These are phyloP conservation scores for Lactifluus pinguis DNA, from an alignment of 768 basidiomycete species.

Conservation along the genomic window DNA sequence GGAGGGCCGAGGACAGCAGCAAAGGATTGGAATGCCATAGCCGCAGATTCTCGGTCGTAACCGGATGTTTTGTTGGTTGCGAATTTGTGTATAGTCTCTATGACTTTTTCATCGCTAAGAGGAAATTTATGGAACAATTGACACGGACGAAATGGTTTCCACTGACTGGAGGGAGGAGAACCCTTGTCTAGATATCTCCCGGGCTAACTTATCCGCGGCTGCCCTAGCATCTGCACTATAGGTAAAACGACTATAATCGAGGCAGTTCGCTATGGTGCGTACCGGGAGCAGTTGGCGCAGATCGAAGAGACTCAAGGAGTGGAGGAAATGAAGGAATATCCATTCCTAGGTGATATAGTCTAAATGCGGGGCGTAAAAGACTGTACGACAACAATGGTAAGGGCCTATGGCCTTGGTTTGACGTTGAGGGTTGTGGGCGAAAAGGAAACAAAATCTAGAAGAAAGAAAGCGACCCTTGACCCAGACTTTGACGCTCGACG, in stretches of 20 bases:
- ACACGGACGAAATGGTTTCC: slow-evolving; percentile 1
- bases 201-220: slow-evolving; percentile 72
- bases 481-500: slow-evolving; percentile 9
- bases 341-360: slow-evolving; percentile 36
- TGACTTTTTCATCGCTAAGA: slow-evolving; percentile 50
- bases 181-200: slow-evolving; percentile 56
- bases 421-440: background rate
- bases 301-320: slow-evolving; percentile 33
- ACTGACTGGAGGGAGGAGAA: slow-evolving; percentile 53
- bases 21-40: slow-evolving; percentile 71
- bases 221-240: slow-evolving; percentile 61
- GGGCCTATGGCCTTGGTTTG: background rate
- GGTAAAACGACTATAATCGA: background rate
- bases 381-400: slow-evolving; percentile 1
- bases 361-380: slow-evolving; percentile 36
- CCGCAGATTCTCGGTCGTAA: slow-evolving; percentile 81
- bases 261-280: slow-evolving; percentile 10
- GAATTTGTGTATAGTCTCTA: slow-evolving; percentile 56
- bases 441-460: slow-evolving; percentile 2
- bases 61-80: slow-evolving; percentile 82
- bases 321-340: slow-evolving; percentile 36
- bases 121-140: slow-evolving; percentile 14
- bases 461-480: slow-evolving; percentile 2
- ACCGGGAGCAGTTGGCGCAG: slow-evolving; percentile 33
- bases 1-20: slow-evolving; percentile 61